These are phyloP conservation scores for Zygosaccharomyces gambellarensis DNA, from an alignment of 805 yeast species.

Conservation along the genomic window DNA sequence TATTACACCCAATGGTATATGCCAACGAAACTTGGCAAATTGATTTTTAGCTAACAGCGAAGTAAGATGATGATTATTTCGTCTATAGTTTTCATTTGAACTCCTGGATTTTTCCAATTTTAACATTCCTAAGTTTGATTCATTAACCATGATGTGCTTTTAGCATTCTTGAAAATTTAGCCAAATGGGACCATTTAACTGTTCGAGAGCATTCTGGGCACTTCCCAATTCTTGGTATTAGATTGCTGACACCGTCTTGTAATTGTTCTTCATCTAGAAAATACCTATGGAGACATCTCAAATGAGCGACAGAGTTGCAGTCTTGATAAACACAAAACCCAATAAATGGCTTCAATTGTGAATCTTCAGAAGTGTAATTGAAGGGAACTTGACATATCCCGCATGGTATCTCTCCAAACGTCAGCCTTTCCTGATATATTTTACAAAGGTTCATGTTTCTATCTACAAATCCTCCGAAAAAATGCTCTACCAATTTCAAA, in stretches of 20 bases:
- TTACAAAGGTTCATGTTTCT: conserved; percentile 14
- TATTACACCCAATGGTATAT: conserved; percentile 49
- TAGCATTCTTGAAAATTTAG: conserved; percentile 25
- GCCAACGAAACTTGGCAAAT: conserved; percentile 48
- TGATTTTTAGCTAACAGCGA: conserved; percentile 18
- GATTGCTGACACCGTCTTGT: conserved; percentile 10
- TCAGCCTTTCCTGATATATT: conserved; percentile 19
- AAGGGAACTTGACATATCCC: conserved; percentile 30
- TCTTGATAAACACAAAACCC: conserved; percentile 33
- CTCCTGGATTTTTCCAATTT: background rate
- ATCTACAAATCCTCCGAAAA: conserved; percentile 20
- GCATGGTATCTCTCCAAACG: conserved; percentile 31
- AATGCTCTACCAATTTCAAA: conserved; percentile 23
- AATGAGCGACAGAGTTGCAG: conserved; percentile 37
- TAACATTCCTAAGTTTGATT: too few relatives aligned
- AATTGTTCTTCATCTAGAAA: conserved; percentile 19
- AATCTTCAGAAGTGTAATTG: conserved; percentile 36
- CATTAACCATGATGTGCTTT: conserved; percentile 10
- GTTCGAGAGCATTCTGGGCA: conserved; percentile 30
- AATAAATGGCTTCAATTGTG: conserved; percentile 30
- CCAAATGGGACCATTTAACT: conserved; percentile 31
- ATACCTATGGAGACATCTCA: conserved; percentile 37
- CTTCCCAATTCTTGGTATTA: conserved; percentile 29
- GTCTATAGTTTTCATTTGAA: background rate
- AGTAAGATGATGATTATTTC: background rate